These are phyloP conservation scores for Nevesoporus exiguus DNA, from an alignment of 768 basidiomycete genomes.

Conservation along the genomic window DNA sequence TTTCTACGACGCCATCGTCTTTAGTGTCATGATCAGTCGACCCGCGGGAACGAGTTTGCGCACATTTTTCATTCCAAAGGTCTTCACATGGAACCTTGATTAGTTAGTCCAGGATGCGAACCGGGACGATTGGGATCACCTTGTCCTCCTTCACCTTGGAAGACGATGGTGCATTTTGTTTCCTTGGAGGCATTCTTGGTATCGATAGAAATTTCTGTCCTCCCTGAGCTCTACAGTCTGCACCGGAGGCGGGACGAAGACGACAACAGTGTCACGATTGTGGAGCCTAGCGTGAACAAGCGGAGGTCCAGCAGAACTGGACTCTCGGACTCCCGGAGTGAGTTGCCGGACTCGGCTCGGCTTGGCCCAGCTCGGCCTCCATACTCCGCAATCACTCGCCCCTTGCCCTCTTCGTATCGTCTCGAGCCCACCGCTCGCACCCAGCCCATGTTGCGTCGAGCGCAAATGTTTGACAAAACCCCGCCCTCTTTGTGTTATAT, in stretches of 20 bases:
- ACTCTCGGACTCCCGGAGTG: too few relatives aligned
- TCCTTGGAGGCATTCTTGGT: slow-evolving; percentile 74
- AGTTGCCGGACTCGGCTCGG: too few relatives aligned
- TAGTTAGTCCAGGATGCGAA: slow-evolving; percentile 23
- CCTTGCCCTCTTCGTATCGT: too few relatives aligned
- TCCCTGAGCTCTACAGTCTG: neutral
- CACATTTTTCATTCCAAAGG: slow-evolving; percentile 88
- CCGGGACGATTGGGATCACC: slow-evolving; percentile 40
- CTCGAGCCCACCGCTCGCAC: too few relatives aligned
- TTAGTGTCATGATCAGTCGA: slow-evolving; percentile 6
- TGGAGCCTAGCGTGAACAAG: too few relatives aligned
- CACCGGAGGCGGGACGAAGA: neutral
- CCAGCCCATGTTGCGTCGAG: too few relatives aligned
- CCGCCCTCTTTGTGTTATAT: too few relatives aligned
- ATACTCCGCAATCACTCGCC: too few relatives aligned
- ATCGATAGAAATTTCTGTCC: neutral
- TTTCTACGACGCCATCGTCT: slow-evolving; percentile 53
- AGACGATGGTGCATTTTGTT: slow-evolving; percentile 52
- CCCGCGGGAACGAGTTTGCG: slow-evolving; percentile 27
- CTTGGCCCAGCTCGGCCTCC: too few relatives aligned
- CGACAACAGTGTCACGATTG: too few relatives aligned
- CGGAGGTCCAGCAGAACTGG: too few relatives aligned
- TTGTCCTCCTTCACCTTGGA: slow-evolving; percentile 82
- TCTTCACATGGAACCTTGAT: slow-evolving; percentile 45
- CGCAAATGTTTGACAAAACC: too few relatives aligned